Conservation (phyloP, 768 basidiomycete species). For the Amanita phalloides region DNA sequence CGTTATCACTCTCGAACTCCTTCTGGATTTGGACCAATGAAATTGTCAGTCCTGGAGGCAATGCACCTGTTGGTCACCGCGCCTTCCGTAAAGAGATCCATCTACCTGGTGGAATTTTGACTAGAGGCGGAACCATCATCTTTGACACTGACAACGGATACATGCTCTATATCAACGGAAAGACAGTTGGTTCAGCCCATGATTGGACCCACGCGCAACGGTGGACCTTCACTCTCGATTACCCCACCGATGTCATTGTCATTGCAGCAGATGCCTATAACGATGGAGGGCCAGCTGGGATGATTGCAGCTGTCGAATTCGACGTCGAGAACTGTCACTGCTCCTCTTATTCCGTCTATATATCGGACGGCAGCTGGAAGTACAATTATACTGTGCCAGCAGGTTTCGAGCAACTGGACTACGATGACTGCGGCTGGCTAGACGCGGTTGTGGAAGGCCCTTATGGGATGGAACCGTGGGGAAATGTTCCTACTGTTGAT, state of each 20-base stretch:
- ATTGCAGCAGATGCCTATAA: background rate
- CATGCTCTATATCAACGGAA: constrained; percentile 5
- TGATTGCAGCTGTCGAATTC: background rate
- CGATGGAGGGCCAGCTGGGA: background rate
- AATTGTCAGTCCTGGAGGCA: constrained; percentile 1
- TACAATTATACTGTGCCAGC: background rate
- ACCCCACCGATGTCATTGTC: background rate
- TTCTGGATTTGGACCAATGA: constrained; percentile 25
- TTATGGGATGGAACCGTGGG: constrained; percentile 1
- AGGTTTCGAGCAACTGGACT: no score
- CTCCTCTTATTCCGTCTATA: background rate
- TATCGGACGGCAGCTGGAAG: background rate
- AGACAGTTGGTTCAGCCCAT: background rate
- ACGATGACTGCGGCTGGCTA: no score
- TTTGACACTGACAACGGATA: constrained; percentile 1
- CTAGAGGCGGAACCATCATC: background rate
- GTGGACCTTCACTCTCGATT: background rate
- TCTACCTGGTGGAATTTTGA: background rate
- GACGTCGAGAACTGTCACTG: background rate
- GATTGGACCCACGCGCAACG: background rate
- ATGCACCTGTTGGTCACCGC: constrained; percentile 2
- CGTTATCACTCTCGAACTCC: constrained; percentile 14
- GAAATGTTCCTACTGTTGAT: background rate
- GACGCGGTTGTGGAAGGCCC: background rate
- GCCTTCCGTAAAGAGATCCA: constrained; percentile 4